phyloP scores from a whole-genome alignment of 1,139 yeast species.

The Candida sp. region DNA sequence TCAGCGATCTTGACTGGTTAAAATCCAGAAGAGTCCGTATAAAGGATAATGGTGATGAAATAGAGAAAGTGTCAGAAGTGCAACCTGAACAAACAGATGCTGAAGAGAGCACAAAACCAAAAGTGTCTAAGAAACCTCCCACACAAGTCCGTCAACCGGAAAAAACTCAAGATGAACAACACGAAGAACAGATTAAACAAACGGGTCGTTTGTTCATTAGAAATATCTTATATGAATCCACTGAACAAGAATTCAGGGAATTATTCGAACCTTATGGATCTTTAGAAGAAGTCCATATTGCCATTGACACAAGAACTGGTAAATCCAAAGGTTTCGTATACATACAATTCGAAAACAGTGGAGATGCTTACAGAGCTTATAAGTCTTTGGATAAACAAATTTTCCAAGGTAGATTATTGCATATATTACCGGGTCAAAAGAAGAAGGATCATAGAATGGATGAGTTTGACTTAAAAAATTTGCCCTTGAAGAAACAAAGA shows the following conservation, averaged over 20 bases:
- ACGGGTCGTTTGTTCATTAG: constrained; percentile 89
- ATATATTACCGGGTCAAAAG: constrained; percentile 80
- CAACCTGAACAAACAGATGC: constrained; percentile 16
- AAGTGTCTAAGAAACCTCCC: constrained; percentile 5
- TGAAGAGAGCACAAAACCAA: constrained; percentile 13
- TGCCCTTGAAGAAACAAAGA: constrained; percentile 88
- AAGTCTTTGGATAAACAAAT: constrained; percentile 76
- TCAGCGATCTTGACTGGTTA: constrained; percentile 90
- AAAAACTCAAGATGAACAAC: constrained; percentile 35
- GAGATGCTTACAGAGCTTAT: constrained; percentile 76
- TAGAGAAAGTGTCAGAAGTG: constrained; percentile 18
- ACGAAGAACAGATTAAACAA: constrained; percentile 48
- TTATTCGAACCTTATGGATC: constrained; percentile 58
- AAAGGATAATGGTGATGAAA: constrained; percentile 35
- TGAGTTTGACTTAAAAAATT: constrained; percentile 84
- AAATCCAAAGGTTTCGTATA: constrained; percentile 94
- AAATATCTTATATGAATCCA: constrained; percentile 76
- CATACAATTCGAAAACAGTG: constrained; percentile 61
- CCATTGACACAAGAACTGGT: constrained; percentile 87
- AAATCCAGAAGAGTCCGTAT: constrained; percentile 74
- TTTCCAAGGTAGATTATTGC: constrained; percentile 92
- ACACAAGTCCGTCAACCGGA: constrained; percentile 13
- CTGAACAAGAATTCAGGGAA: constrained; percentile 71
- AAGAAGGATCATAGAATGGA: constrained; percentile 79
- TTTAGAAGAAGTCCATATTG: constrained; percentile 81